A percentile compares a stretch with the other conserved stretches of the same genome.
phyloP scores from a whole-genome alignment of 2,329 filamentous ascomycete species.

The Fusarium odoratissimum region DNA sequence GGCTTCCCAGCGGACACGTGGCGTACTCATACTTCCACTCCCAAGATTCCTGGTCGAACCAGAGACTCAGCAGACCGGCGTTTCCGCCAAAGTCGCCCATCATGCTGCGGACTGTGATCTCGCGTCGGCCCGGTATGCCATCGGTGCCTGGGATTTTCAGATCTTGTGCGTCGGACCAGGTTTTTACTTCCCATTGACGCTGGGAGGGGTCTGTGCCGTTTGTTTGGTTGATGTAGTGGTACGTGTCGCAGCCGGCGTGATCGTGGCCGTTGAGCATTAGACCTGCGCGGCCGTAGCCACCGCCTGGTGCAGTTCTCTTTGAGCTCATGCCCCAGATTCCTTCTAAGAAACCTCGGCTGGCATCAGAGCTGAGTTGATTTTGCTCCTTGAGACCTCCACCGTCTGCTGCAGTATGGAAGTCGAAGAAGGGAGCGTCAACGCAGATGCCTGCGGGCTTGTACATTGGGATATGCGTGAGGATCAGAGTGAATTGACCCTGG shows the following conservation, averaged over 20 bases:
- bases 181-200: constrained; percentile 62
- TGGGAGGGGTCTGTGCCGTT: constrained; percentile 54
- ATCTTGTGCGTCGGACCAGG: constrained; percentile 59
- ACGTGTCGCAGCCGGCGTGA: constrained; percentile 91
- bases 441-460: constrained; percentile 87
- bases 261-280: constrained; percentile 94
- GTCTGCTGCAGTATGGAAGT: constrained; percentile 75
- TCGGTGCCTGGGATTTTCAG: constrained; percentile 55
- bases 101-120: constrained; percentile 96
- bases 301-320: constrained; percentile 65
- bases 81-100: constrained; percentile 98
- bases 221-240: constrained; percentile 81
- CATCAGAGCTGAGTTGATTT: constrained; percentile 83
- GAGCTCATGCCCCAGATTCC: constrained; percentile 84
- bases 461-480: constrained; percentile 92
- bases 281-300: constrained; percentile 76
- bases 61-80: constrained; percentile 86
- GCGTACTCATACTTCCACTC: constrained; percentile 87
- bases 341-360: constrained; percentile 81
- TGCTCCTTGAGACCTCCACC: constrained; percentile 86
- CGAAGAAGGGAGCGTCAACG: constrained; percentile 84
- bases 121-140: constrained; percentile 74
- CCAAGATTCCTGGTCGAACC: constrained; percentile 80
- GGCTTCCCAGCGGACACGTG: constrained; percentile 82
- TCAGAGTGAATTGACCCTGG: constrained; percentile 77